phyloP scores from a whole-genome alignment of 345 rosid species.

The Stellera chamaejasme region DNA sequence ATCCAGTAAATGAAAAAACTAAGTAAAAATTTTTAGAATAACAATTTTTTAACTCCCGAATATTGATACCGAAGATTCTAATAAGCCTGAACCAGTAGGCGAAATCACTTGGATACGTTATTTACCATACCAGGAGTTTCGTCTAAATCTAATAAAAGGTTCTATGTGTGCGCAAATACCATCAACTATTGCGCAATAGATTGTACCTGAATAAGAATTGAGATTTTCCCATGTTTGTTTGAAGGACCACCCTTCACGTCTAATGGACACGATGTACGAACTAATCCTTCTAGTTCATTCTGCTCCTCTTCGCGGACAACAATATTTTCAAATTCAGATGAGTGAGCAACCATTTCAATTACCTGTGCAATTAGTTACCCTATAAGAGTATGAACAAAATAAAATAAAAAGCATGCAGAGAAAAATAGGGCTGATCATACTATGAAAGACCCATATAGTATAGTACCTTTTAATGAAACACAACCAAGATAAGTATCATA shows the following conservation, averaged over 20 bases:
- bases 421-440: too few species aligned
- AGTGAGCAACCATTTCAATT: conserved; percentile 93
- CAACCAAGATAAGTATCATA: too few species aligned
- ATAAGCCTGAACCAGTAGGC: too few species aligned
- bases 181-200: conserved; percentile 11
- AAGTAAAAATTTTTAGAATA: too few species aligned
- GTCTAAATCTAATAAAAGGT: too few species aligned
- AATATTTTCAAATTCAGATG: conserved; percentile 95
- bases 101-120: too few species aligned
- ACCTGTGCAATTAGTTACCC: conserved; percentile 35
- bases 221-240: conserved; percentile 92
- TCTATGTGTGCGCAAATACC: not conserved
- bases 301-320: conserved; percentile 98
- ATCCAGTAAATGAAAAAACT: too few species aligned
- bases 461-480: conserved; percentile 8
- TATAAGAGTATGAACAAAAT: conserved; percentile 12
- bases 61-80: too few species aligned
- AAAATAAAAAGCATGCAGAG: conserved; percentile 3
- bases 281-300: conserved; percentile 76
- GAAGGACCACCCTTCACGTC: conserved; percentile 92
- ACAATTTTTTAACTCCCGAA: too few species aligned
- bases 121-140: too few species aligned
- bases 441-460: too few species aligned
- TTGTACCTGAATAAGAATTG: conserved; percentile 89
- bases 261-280: conserved; percentile 73